A percentile compares a stretch with the other conserved stretches of the same genome.
Conservation (phyloP, 2,329 filamentous ascomycete genomes). For the Trichoderma atroviride region DNA sequence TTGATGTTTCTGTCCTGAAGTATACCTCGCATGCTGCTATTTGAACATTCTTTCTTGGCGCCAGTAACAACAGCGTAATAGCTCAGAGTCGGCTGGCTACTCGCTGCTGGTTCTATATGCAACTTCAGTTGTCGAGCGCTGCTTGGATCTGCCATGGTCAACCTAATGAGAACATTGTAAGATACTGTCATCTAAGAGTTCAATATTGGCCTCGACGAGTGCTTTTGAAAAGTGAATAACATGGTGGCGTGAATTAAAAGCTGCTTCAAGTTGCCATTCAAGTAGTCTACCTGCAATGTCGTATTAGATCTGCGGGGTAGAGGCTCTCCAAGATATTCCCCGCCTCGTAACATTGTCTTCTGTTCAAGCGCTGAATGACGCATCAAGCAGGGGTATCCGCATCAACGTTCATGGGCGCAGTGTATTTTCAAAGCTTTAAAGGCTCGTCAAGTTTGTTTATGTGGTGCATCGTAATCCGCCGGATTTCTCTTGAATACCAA, state of each 20-base stretch:
- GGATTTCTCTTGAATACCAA: not conserved
- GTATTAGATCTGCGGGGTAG: not conserved
- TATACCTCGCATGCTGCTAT: not conserved
- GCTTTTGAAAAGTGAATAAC: not conserved
- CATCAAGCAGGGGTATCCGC: not conserved
- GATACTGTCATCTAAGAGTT: not conserved
- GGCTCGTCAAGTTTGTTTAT: not conserved
- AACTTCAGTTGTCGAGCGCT: not conserved
- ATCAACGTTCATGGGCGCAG: not conserved
- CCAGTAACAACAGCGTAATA: not conserved
- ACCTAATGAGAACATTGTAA: not conserved
- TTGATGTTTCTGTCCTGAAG: not conserved
- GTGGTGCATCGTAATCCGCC: not conserved
- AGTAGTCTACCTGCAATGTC: not conserved
- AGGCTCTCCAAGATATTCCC: not conserved
- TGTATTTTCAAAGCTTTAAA: not conserved
- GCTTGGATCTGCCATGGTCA: not conserved
- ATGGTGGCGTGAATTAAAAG: not conserved
- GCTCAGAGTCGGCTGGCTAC: not conserved
- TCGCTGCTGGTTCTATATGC: not conserved
- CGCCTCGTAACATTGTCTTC: not conserved
- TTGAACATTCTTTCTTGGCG: not conserved
- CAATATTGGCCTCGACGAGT: not conserved
- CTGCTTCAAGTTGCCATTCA: not conserved
- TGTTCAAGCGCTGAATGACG: not conserved